Evolutionary conservation across 202 grass and related monocot species (phyloP).

Genomic region (Schoenoplectus triqueter): DNA sequence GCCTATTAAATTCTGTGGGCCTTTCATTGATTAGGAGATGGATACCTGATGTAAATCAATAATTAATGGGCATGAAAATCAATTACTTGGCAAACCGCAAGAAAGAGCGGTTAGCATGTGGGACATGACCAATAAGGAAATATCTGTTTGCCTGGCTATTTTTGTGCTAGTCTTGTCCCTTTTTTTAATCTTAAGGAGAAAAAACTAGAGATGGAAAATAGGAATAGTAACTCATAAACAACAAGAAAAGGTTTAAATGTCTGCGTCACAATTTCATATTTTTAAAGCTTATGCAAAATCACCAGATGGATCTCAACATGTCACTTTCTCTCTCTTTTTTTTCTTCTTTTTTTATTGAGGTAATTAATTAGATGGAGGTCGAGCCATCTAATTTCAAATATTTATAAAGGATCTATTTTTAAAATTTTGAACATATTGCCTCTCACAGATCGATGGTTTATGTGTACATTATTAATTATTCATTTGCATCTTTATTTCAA

Average conservation of each 20-base stretch:
- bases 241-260: background rate
- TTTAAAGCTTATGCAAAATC: background rate
- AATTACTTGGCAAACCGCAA: background rate
- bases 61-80: background rate
- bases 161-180: background rate
- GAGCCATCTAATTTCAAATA: background rate
- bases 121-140: background rate
- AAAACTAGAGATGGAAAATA: background rate
- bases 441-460: no score
- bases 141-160: conserved; percentile 6
- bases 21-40: background rate
- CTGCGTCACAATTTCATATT: background rate
- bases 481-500: no score
- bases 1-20: conserved; percentile 17
- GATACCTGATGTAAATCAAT: background rate
- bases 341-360: background rate
- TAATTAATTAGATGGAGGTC: background rate
- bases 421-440: no score
- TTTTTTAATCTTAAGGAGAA: background rate
- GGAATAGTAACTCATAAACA: background rate
- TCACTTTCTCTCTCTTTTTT: background rate
- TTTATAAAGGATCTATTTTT: no score
- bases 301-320: background rate
- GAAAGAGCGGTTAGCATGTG: conserved; percentile 6
- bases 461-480: no score